phyloP scores from a whole-genome alignment of 345 rosid genomes.

The Salix caprea region DNA sequence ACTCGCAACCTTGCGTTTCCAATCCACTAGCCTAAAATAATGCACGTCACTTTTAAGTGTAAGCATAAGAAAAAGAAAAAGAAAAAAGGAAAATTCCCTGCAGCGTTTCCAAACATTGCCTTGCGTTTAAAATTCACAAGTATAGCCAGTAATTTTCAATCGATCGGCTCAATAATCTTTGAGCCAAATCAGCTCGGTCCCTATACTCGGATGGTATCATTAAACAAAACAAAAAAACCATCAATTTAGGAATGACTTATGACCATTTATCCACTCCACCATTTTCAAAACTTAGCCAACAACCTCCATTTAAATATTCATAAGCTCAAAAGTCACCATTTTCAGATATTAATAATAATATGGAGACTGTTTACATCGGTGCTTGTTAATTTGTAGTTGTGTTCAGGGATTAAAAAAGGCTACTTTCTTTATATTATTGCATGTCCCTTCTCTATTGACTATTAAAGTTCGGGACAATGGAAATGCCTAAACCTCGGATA shows the following conservation, averaged over 20 bases:
- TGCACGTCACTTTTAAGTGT: not conserved
- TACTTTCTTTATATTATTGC: not conserved
- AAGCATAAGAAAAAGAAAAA: too few species aligned
- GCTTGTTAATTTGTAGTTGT: not conserved
- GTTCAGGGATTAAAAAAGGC: not conserved
- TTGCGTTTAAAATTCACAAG: too few species aligned
- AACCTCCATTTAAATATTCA: constrained; percentile 10
- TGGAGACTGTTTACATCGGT: not conserved
- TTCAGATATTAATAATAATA: not conserved
- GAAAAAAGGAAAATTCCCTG: too few species aligned
- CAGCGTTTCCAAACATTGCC: too few species aligned
- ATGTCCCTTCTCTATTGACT: constrained; percentile 6
- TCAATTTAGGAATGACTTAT: not conserved
- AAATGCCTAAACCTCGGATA: constrained; percentile 24
- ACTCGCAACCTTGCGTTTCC: not conserved
- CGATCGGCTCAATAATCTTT: too few species aligned
- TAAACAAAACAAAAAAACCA: too few species aligned
- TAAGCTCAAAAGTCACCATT: not conserved
- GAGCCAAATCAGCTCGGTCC: too few species aligned
- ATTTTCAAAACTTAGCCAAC: not conserved
- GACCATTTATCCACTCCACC: not conserved
- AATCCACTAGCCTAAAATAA: constrained; percentile 14
- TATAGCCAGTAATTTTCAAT: too few species aligned
- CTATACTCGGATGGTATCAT: too few species aligned
- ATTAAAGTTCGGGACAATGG: constrained; percentile 13